A percentile compares a stretch with the other conserved stretches of the same genome.
phyloP scores from a whole-genome alignment of 768 basidiomycete species.

The Kwoniella europaea region DNA sequence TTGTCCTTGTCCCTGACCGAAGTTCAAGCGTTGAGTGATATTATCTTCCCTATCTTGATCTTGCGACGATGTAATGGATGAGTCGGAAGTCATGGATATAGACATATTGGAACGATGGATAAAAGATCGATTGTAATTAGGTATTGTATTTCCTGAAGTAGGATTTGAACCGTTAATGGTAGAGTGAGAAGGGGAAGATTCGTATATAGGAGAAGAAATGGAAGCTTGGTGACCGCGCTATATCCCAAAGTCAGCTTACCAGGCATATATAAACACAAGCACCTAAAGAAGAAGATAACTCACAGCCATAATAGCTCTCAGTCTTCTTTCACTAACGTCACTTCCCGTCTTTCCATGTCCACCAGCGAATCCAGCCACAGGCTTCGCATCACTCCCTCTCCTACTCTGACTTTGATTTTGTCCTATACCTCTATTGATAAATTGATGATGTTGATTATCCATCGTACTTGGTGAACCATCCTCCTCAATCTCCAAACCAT shows the following conservation, averaged over 20 bases:
- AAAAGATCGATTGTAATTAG: not conserved
- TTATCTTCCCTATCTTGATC: slow-evolving; percentile 24
- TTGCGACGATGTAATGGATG: slow-evolving; percentile 21
- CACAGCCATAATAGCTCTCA: slow-evolving; percentile 54
- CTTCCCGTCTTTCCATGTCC: slow-evolving; percentile 29
- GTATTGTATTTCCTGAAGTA: not conserved
- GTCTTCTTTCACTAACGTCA: slow-evolving; percentile 41
- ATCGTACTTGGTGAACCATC: slow-evolving; percentile 14
- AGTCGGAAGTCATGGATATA: slow-evolving; percentile 22
- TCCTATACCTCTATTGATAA: not conserved
- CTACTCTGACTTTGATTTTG: slow-evolving; percentile 8
- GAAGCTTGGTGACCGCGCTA: slow-evolving; percentile 46
- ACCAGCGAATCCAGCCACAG: not conserved
- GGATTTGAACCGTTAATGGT: slow-evolving; percentile 3
- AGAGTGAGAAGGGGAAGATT: slow-evolving; percentile 21
- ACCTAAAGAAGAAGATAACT: slow-evolving; percentile 16
- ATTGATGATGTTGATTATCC: slow-evolving; percentile 5
- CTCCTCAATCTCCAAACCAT: slow-evolving; percentile 32
- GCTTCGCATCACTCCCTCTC: slow-evolving; percentile 8
- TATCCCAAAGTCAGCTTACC: not conserved
- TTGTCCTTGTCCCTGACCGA: slow-evolving; percentile 4
- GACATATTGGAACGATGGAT: slow-evolving; percentile 15
- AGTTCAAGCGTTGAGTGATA: slow-evolving; percentile 16
- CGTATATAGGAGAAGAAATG: slow-evolving; percentile 46
- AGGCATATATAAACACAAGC: not conserved